Percentiles rank a stretch among this genome's conserved stretches.
These are phyloP conservation scores for Meyerozyma guilliermondii DNA, from an alignment of 1,139 yeast species.

Conservation along the genomic window DNA sequence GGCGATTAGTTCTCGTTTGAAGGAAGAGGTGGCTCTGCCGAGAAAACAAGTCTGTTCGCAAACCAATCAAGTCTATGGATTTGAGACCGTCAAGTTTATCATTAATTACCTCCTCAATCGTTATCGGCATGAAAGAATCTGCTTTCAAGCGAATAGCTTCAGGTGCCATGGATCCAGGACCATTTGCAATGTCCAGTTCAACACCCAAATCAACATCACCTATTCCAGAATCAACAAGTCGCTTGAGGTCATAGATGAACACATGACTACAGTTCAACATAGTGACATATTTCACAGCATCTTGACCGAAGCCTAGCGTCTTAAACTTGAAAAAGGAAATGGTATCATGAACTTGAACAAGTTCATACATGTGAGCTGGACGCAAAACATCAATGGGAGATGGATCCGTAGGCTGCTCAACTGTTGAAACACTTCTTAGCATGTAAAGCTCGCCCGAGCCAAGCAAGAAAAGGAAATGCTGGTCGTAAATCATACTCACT, in stretches of 20 bases:
- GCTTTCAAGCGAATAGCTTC: slow-evolving; percentile 14
- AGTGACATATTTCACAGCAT: slow-evolving; percentile 17
- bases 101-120: slow-evolving; percentile 12
- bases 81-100: slow-evolving; percentile 3
- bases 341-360: slow-evolving; percentile 25
- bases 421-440: slow-evolving; percentile 25
- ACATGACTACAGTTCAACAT: slow-evolving; percentile 27
- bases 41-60: slow-evolving; percentile 23
- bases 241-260: slow-evolving; percentile 26
- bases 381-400: slow-evolving; percentile 13
- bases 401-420: slow-evolving; percentile 5
- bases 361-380: slow-evolving; percentile 32
- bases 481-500: slow-evolving; percentile 23
- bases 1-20: slow-evolving; percentile 24
- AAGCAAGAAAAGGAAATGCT: slow-evolving; percentile 33
- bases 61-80: slow-evolving; percentile 27
- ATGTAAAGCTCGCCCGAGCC: slow-evolving; percentile 36
- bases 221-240: slow-evolving; percentile 23
- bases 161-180: slow-evolving; percentile 18
- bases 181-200: slow-evolving; percentile 12
- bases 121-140: slow-evolving; percentile 28
- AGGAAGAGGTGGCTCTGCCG: slow-evolving; percentile 17
- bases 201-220: slow-evolving; percentile 14
- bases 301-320: slow-evolving; percentile 14
- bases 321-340: slow-evolving; percentile 32